A percentile compares a stretch with the other conserved stretches of the same genome.
Conservation (phyloP, 768 basidiomycete genomes). For the Auricularia auricula-judae region DNA sequence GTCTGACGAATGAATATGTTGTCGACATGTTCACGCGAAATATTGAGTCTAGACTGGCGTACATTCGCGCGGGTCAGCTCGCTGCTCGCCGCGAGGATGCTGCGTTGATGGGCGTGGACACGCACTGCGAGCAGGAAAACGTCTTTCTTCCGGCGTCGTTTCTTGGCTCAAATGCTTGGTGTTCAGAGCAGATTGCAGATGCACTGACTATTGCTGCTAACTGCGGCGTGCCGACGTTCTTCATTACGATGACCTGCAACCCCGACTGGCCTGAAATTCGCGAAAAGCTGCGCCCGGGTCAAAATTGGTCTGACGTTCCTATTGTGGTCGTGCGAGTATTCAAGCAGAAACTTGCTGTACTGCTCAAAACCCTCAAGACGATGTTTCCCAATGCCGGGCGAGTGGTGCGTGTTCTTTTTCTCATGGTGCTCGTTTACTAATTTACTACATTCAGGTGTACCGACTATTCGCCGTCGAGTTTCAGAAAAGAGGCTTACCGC, state of each 20-base stretch:
- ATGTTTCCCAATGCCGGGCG: constrained; percentile 23
- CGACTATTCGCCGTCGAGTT: constrained; percentile 28
- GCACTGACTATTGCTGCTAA: constrained; percentile 22
- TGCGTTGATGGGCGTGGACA: no score
- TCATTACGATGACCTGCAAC: constrained; percentile 13
- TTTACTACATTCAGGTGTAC: constrained; percentile 11
- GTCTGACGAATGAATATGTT: constrained; percentile 23
- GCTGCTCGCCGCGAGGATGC: constrained; percentile 8
- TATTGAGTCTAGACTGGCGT: constrained; percentile 21
- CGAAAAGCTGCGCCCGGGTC: constrained; percentile 20
- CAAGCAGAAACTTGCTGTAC: constrained; percentile 18
- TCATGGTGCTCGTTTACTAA: no score
- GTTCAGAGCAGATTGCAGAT: constrained; percentile 28
- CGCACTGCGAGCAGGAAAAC: no score
- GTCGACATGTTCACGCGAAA: constrained; percentile 29
- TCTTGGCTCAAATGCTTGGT: constrained; percentile 5
- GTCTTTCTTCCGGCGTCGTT: no score
- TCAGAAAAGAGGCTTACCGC: constrained; percentile 31
- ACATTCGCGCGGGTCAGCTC: constrained; percentile 21
- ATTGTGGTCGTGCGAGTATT: constrained; percentile 26
- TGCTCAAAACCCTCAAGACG: constrained; percentile 15
- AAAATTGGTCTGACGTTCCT: constrained; percentile 24
- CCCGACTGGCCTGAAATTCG: constrained; percentile 29
- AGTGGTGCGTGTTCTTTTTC: no score
- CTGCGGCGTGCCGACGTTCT: constrained; percentile 8